Percentiles rank a stretch among this genome's conserved stretches.
Conservation (phyloP, 2,329 filamentous ascomycete species). For the Raffaelea arxii region DNA sequence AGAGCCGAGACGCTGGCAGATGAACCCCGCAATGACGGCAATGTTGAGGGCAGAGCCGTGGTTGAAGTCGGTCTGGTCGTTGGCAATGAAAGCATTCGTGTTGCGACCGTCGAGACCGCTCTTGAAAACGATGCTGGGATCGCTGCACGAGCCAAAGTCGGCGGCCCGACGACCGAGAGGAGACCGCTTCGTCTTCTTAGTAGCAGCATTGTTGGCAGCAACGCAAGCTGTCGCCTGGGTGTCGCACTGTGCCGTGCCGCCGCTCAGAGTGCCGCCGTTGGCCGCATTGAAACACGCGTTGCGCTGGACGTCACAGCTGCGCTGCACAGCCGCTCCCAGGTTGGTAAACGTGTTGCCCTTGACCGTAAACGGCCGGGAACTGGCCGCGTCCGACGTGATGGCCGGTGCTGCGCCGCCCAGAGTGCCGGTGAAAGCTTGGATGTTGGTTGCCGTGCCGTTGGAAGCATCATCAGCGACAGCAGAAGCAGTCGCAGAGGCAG, state of each 20-base stretch:
- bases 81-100: slow-evolving; percentile 30
- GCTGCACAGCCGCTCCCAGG: slow-evolving; percentile 27
- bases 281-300: slow-evolving; percentile 32
- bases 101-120: slow-evolving; percentile 33
- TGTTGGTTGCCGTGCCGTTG: slow-evolving; percentile 17
- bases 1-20: slow-evolving; percentile 31
- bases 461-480: slow-evolving; percentile 1
- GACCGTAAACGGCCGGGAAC: slow-evolving; percentile 23
- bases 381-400: slow-evolving; percentile 22
- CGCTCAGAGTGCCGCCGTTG: slow-evolving; percentile 21
- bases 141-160: slow-evolving; percentile 29
- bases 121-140: slow-evolving; percentile 32
- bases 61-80: slow-evolving; percentile 30
- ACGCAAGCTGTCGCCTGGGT: slow-evolving; percentile 23
- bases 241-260: slow-evolving; percentile 25
- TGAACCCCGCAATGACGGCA: slow-evolving; percentile 35
- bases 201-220: slow-evolving; percentile 9
- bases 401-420: slow-evolving; percentile 29
- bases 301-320: slow-evolving; percentile 35
- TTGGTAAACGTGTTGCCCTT: slow-evolving; percentile 30
- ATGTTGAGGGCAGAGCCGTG: slow-evolving; percentile 38
- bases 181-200: slow-evolving; percentile 1
- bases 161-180: slow-evolving; percentile 11
- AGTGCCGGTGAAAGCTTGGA: slow-evolving; percentile 30
- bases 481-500: not conserved